Evolutionary conservation across 805 yeast genomes (phyloP).

Genomic region (Candida silvicultrix): DNA sequence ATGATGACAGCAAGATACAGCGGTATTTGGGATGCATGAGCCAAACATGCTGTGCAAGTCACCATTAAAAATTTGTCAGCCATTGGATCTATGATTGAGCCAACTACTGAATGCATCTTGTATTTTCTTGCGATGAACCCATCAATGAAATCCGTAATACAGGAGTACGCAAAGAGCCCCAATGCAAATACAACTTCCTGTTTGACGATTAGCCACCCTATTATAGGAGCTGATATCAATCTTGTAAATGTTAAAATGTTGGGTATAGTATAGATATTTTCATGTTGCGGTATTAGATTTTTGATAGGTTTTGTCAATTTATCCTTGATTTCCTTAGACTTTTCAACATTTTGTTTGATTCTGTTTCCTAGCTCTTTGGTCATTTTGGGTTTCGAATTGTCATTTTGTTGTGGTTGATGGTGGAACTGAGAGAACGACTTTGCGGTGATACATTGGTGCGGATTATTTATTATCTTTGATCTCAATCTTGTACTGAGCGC

Average conservation of each 20-base stretch:
- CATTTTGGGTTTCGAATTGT: not conserved
- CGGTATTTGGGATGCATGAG: conserved; percentile 68
- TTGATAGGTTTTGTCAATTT: conserved; percentile 25
- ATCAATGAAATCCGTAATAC: conserved; percentile 87
- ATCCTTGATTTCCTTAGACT: conserved; percentile 20
- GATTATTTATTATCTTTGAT: not conserved
- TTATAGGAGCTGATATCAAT: conserved; percentile 73
- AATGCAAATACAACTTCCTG: conserved; percentile 62
- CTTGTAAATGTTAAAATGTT: conserved; percentile 79
- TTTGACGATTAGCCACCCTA: conserved; percentile 71
- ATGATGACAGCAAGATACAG: conserved; percentile 58
- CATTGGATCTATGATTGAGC: conserved; percentile 89
- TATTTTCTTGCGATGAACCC: conserved; percentile 84
- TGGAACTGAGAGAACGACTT: not conserved
- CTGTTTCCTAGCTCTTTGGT: not conserved
- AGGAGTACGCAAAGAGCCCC: conserved; percentile 72
- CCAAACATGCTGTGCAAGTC: conserved; percentile 71
- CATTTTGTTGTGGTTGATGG: not conserved
- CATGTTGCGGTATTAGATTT: conserved; percentile 33
- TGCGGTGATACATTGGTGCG: not conserved
- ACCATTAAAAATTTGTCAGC: conserved; percentile 93
- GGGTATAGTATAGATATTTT: conserved; percentile 77
- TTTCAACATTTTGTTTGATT: conserved; percentile 3
- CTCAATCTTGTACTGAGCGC: not conserved
- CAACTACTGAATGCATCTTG: conserved; percentile 74